A percentile compares a stretch with the other conserved stretches of the same genome.
Conservation (phyloP, 2,329 filamentous ascomycete genomes). For the Colletotrichum lupini region DNA sequence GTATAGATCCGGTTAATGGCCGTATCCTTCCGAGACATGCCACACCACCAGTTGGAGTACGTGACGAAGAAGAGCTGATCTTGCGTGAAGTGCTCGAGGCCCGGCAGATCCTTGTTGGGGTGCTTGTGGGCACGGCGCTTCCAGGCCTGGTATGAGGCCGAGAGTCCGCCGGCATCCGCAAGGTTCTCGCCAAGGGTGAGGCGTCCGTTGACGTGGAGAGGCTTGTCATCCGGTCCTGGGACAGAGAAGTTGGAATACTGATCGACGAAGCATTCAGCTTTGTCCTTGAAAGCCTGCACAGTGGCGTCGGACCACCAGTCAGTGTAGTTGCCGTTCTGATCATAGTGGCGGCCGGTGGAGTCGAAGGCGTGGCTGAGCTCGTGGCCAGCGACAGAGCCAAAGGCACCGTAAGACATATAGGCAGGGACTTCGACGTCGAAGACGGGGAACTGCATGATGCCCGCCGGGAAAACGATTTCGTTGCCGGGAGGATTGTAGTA, state of each 20-base stretch:
- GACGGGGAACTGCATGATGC: slow-evolving; percentile 75
- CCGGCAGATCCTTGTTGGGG: slow-evolving; percentile 67
- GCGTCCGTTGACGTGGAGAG: slow-evolving; percentile 70
- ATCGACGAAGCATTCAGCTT: slow-evolving; percentile 74
- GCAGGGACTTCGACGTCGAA: slow-evolving; percentile 72
- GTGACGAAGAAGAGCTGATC: slow-evolving; percentile 78
- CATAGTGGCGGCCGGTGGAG: slow-evolving; percentile 71
- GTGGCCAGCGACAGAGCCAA: slow-evolving; percentile 75
- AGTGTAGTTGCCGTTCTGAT: slow-evolving; percentile 72
- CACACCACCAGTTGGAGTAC: slow-evolving; percentile 75
- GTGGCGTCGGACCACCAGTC: slow-evolving; percentile 75
- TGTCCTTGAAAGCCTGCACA: slow-evolving; percentile 66
- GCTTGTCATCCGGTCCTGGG: slow-evolving; percentile 63
- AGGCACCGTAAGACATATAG: slow-evolving; percentile 76
- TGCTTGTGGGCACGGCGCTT: slow-evolving; percentile 64
- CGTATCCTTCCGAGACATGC: slow-evolving; percentile 68
- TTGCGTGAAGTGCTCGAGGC: slow-evolving; percentile 70
- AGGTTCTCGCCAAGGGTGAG: slow-evolving; percentile 78
- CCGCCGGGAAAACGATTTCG: slow-evolving; percentile 76
- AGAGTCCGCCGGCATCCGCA: slow-evolving; percentile 75
- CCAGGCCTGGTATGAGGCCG: slow-evolving; percentile 74
- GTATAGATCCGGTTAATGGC: slow-evolving; percentile 68
- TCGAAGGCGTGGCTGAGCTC: slow-evolving; percentile 79
- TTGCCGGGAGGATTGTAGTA: slow-evolving; percentile 75
- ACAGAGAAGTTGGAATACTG: slow-evolving; percentile 73